These are phyloP conservation scores for Tagetes patula DNA, from an alignment of 129 eudicot genomes.

Conservation along the genomic window DNA sequence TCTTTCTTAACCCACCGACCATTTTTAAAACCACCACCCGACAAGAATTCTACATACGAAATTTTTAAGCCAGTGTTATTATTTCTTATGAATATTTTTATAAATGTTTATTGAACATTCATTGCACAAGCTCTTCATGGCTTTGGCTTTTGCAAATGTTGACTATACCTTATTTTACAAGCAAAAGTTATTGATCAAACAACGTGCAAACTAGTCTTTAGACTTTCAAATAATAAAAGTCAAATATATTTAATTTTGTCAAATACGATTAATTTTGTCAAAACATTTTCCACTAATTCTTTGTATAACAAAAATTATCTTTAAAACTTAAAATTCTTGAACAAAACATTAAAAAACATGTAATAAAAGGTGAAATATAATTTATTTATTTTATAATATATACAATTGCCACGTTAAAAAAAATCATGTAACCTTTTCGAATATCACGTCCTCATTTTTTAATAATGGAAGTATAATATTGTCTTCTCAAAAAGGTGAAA, in stretches of 20 bases:
- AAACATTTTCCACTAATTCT: neutral
- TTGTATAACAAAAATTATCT: too few species aligned
- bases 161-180: neutral
- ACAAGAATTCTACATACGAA: neutral
- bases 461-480: too few species aligned
- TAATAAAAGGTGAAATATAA: too few species aligned
- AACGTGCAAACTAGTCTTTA: neutral
- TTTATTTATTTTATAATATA: too few species aligned
- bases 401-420: too few species aligned
- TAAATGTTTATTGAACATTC: slow-evolving; percentile 1
- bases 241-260: neutral
- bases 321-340: too few species aligned
- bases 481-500: too few species aligned
- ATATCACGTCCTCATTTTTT: too few species aligned
- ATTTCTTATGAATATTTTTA: neutral
- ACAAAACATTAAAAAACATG: too few species aligned
- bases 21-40: neutral
- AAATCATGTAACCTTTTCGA: too few species aligned
- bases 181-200: neutral
- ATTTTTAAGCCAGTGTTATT: neutral
- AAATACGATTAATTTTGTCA: neutral
- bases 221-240: neutral
- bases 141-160: neutral
- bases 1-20: neutral
- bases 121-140: neutral